Percentiles rank a stretch among this genome's conserved stretches.
Conservation (phyloP, 2,329 filamentous ascomycete species). For the Aspergillus sp. region DNA sequence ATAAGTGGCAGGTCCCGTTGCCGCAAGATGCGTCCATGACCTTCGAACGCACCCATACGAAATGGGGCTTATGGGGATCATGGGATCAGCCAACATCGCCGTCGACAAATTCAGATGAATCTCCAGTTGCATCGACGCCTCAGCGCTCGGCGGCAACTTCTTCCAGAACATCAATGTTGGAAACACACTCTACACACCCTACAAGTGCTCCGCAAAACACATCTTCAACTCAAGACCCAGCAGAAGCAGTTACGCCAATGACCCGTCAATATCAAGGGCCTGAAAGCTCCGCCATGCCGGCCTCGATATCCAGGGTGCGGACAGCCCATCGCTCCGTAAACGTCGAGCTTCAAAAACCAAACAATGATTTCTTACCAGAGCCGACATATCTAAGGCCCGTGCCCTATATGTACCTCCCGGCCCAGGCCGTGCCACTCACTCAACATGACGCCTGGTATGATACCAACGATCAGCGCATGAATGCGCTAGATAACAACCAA, state of each 20-base stretch:
- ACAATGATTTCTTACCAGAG: constrained; percentile 19
- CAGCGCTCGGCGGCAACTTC: constrained; percentile 13
- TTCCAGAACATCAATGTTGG: constrained; percentile 11
- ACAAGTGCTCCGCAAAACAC: constrained; percentile 5
- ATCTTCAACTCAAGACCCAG: constrained; percentile 4
- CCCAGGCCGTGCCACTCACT: constrained; percentile 15
- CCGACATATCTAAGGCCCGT: constrained; percentile 25
- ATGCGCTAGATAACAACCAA: constrained; percentile 15
- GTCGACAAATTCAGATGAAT: constrained; percentile 17
- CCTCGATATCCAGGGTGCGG: constrained; percentile 14
- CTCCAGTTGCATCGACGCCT: constrained; percentile 11
- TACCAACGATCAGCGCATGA: constrained; percentile 14
- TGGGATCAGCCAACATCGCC: constrained; percentile 35
- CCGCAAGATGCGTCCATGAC: constrained; percentile 73
- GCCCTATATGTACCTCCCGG: constrained; percentile 13
- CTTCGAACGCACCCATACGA: constrained; percentile 68
- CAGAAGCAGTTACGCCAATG: constrained; percentile 8
- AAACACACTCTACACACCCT: constrained; percentile 1
- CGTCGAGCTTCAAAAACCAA: constrained; percentile 11
- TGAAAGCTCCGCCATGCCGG: constrained; percentile 5
- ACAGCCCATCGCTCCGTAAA: constrained; percentile 11
- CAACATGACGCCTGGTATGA: constrained; percentile 30
- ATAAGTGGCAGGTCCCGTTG: constrained; percentile 83
- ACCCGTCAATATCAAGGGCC: constrained; percentile 11
- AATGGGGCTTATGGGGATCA: constrained; percentile 61